phyloP scores from a whole-genome alignment of 2,329 filamentous ascomycete genomes.

The Sporothrix phasma region DNA sequence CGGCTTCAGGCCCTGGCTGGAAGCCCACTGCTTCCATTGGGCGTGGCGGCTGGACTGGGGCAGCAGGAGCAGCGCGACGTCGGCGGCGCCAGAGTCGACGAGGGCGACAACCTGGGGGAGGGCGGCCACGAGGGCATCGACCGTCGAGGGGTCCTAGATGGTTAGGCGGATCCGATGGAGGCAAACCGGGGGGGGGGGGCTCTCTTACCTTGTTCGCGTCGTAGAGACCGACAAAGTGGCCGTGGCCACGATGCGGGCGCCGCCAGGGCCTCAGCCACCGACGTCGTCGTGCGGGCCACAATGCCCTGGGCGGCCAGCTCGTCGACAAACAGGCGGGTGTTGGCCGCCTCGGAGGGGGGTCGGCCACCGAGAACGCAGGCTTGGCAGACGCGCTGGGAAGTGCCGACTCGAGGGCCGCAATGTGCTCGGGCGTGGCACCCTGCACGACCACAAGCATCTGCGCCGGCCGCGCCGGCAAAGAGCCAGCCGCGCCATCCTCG shows the following conservation, averaged over 20 bases:
- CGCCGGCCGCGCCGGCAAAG: conserved; percentile 20
- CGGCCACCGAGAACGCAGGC: conserved; percentile 41
- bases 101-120: conserved; percentile 37
- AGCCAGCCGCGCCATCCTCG: too few species aligned
- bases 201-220: conserved; percentile 34
- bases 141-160: conserved; percentile 31
- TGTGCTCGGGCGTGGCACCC: conserved; percentile 40
- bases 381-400: conserved; percentile 28
- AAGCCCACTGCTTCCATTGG: conserved; percentile 32
- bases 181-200: background rate
- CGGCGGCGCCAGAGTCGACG: conserved; percentile 40
- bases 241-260: conserved; percentile 30
- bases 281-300: conserved; percentile 2
- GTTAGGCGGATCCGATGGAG: background rate
- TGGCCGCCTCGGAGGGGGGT: conserved; percentile 36
- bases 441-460: conserved; percentile 51
- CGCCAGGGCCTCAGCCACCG: conserved; percentile 34
- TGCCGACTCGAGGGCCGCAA: conserved; percentile 33
- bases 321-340: conserved; percentile 33
- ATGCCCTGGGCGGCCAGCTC: conserved; percentile 33
- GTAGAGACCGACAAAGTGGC: conserved; percentile 35
- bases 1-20: conserved; percentile 22
- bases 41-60: conserved; percentile 35
- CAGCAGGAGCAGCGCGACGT: conserved; percentile 47
- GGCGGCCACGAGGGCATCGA: conserved; percentile 36